These are phyloP conservation scores for Kwoniella sp. DNA, from an alignment of 768 basidiomycete genomes.

Conservation along the genomic window DNA sequence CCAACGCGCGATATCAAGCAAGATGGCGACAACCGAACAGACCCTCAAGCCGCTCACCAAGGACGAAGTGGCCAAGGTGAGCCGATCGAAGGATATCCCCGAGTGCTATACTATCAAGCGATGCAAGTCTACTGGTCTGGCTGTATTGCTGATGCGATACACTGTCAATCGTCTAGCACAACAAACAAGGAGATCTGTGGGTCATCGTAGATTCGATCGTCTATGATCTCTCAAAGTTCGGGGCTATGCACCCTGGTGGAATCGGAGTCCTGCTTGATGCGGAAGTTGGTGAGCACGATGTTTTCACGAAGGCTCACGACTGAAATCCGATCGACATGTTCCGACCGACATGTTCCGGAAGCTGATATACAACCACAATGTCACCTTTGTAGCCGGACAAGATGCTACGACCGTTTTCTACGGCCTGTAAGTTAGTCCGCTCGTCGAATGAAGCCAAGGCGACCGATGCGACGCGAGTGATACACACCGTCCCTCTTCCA, in stretches of 20 bases:
- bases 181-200: constrained; percentile 81
- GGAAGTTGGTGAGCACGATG: constrained; percentile 72
- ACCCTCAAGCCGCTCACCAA: constrained; percentile 61
- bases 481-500: neutral
- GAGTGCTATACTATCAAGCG: no score
- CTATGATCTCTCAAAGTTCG: constrained; percentile 79
- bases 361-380: neutral
- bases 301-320: no score
- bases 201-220: constrained; percentile 81
- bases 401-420: constrained; percentile 88
- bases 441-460: neutral
- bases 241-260: constrained; percentile 78
- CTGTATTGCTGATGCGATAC: no score
- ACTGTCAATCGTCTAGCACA: constrained; percentile 62
- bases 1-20: no score
- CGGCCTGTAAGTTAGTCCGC: constrained; percentile 60
- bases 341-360: neutral
- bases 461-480: neutral
- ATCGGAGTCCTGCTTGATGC: constrained; percentile 72
- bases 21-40: constrained; percentile 43
- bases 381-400: constrained; percentile 65
- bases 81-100: constrained; percentile 41
- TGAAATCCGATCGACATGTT: neutral
- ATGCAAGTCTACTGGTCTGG: neutral
- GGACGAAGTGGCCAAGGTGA: constrained; percentile 74